These are phyloP conservation scores for Cladosporium phlei DNA, from an alignment of 2,329 filamentous ascomycete species.

Conservation along the genomic window DNA sequence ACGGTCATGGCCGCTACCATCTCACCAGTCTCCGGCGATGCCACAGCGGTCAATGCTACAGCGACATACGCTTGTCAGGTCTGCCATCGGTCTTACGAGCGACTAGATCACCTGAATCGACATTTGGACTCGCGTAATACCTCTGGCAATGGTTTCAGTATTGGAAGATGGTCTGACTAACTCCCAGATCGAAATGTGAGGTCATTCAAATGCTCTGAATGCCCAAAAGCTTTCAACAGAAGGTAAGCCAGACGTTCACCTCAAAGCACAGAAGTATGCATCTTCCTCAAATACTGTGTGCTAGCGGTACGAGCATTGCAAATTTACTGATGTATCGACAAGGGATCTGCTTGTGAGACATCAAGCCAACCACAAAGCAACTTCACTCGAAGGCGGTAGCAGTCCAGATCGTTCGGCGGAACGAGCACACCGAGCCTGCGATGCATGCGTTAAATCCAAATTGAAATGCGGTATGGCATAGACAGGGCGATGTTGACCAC, in stretches of 20 bases:
- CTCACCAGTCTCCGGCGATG: background rate
- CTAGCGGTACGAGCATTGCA: too few relatives aligned
- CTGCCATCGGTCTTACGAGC: conserved; percentile 28
- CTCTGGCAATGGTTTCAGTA: background rate
- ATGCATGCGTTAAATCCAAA: conserved; percentile 30
- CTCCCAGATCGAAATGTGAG: conserved; percentile 25
- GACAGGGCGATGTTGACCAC: background rate
- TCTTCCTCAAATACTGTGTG: background rate
- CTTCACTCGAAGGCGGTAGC: conserved; percentile 21
- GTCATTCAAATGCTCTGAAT: conserved; percentile 28
- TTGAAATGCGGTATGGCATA: conserved; percentile 24
- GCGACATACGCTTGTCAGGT: conserved; percentile 24
- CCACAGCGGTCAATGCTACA: too few relatives aligned
- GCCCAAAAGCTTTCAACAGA: conserved; percentile 29
- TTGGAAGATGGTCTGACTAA: background rate
- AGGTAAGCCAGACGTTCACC: conserved; percentile 9
- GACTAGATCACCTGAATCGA: conserved; percentile 29
- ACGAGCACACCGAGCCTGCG: conserved; percentile 29
- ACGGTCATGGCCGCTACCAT: background rate
- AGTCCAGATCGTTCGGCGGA: conserved; percentile 20
- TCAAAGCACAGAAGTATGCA: too few relatives aligned
- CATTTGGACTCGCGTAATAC: conserved; percentile 30
- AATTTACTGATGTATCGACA: conserved; percentile 8
- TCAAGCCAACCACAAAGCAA: conserved; percentile 26
- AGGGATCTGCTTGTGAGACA: conserved; percentile 30